Base-by-base conservation (phyloP, 345 rosid genomes). In the Nephelium lappaceum region DNA sequence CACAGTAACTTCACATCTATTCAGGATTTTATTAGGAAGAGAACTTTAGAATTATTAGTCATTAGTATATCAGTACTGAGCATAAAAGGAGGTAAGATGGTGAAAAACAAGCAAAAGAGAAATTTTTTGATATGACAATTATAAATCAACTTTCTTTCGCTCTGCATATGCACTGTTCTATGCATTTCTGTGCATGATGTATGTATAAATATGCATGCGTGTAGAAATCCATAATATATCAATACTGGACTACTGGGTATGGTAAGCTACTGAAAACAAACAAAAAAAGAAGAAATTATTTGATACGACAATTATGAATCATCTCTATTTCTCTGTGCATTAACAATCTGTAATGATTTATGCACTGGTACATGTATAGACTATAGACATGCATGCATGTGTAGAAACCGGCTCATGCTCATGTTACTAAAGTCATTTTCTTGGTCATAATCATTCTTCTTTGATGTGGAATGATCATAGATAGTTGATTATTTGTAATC, bases 81-180 rank as follows among this genome's bases (percentile, higher is more conserved):
- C 3, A 8, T 49, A 18, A 71, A 51, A 42, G 36, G 43, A 71
- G 24, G 12, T 71, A 21, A 21, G 61, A 27, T 51, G 24, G 11
- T 71, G 62, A 19, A 71, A 51, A 70, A 49, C 43, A 31, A 27
- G 41, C 23, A 49, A 49, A 71, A 71, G 62, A 16, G 43, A 67
- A 67, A 45, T 41, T 71, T 16, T 51, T 71, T 71, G 74, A 71
- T 25, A 23, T 72, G 31, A 39, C 75, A 18, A 9, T 53, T 53
- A 53, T 53, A n/a, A 53, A 53, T n/a, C 2, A 57, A 55, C 66
- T 55, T 9, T 71, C 53, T 53, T 23, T 71, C 47, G 6, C 58
- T 14, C 57, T 51, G 57, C 57, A 51, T 51, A 51, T 2, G 5
- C 19, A 16, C 57, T 19, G n/a, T 51, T 6, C 57, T 5, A 51